Evolutionary conservation across 805 yeast genomes (phyloP).

Genomic region (Saccharomycopsis synnaedendra): DNA sequence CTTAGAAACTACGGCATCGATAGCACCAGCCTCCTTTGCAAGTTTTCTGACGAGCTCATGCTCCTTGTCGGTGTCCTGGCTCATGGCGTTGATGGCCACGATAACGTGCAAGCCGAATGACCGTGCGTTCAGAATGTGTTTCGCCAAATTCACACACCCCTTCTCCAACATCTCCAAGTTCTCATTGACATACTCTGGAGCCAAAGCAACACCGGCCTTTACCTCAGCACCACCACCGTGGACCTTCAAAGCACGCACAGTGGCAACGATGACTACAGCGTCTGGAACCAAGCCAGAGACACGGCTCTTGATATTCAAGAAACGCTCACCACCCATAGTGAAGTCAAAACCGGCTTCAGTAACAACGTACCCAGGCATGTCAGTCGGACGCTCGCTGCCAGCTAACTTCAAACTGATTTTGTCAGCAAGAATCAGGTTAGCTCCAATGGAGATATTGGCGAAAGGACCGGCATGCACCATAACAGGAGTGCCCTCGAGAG

Average conservation of each 20-base stretch:
- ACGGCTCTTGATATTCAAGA: constrained; percentile 72
- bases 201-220: constrained; percentile 73
- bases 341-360: constrained; percentile 87
- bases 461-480: constrained; percentile 85
- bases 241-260: constrained; percentile 72
- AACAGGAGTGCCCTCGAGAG: constrained; percentile 81
- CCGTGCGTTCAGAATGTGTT: constrained; percentile 65
- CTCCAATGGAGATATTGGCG: constrained; percentile 82
- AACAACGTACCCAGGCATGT: constrained; percentile 62
- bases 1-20: constrained; percentile 68
- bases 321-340: constrained; percentile 89
- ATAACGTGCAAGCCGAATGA: constrained; percentile 69
- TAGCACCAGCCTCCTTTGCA: constrained; percentile 68
- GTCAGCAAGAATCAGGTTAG: constrained; percentile 75
- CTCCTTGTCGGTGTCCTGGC: constrained; percentile 60
- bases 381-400: constrained; percentile 46
- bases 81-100: constrained; percentile 73
- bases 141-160: constrained; percentile 68
- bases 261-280: constrained; percentile 71
- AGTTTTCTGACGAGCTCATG: constrained; percentile 56
- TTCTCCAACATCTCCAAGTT: constrained; percentile 54
- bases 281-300: constrained; percentile 73
- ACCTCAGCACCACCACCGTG: constrained; percentile 89
- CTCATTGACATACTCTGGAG: constrained; percentile 61
- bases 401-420: constrained; percentile 71